A percentile compares a stretch with the other conserved stretches of the same genome.
phyloP scores from a whole-genome alignment of 1,284 basidiomycete genomes.

The Rhodotorula sp. region DNA sequence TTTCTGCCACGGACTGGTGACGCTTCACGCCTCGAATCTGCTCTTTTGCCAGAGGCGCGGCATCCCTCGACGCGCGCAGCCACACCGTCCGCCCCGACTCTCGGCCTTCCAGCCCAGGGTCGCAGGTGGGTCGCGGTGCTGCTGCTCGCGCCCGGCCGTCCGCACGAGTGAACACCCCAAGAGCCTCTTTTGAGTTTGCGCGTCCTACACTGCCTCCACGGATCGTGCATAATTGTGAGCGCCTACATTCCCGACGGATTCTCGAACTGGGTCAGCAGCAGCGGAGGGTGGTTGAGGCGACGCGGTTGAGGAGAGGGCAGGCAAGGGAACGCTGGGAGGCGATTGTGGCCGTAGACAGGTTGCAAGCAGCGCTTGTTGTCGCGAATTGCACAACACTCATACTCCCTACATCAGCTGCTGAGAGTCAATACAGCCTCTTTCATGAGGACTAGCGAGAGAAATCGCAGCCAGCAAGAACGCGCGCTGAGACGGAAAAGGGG shows the following conservation, averaged over 20 bases:
- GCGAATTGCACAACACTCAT: no score
- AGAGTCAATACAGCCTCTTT: no score
- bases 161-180: slow-evolving; percentile 13
- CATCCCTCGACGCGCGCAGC: slow-evolving; percentile 21
- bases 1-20: slow-evolving; percentile 12
- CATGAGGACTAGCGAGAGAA: no score
- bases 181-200: slow-evolving; percentile 37
- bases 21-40: slow-evolving; percentile 11
- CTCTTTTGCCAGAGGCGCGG: slow-evolving; percentile 10
- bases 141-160: slow-evolving; percentile 7
- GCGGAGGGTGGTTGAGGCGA: no score
- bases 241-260: slow-evolving; percentile 17
- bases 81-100: not conserved
- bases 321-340: no score
- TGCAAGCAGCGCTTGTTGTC: no score
- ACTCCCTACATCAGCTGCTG: no score
- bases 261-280: no score
- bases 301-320: not conserved
- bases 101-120: not conserved
- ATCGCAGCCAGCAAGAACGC: no score
- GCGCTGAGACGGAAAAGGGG: no score
- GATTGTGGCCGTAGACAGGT: no score
- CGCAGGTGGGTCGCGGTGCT: not conserved
- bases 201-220: slow-evolving; percentile 8
- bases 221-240: slow-evolving; percentile 31